Evolutionary conservation across 805 yeast genomes (phyloP), one percentile per base, ranked within the genome.

Genomic region (Danielozyma ontarioensis): DNA sequence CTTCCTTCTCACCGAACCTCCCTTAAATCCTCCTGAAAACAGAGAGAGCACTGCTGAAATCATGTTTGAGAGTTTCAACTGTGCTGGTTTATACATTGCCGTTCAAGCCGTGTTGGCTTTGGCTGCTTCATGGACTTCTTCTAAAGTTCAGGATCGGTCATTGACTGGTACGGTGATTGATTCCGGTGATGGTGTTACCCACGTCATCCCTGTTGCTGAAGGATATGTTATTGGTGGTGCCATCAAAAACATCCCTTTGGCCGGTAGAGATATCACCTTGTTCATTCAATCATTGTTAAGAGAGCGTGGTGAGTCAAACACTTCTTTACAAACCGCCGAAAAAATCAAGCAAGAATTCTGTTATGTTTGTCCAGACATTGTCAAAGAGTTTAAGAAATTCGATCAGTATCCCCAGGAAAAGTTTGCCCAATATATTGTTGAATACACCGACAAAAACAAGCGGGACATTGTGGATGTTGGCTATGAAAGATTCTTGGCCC

Each of bases 111-210:
- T 93, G 25, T 71, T 93, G 43, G 99, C 99, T 1, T 72, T 93
- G 48, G 99, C 99, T 5, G 98, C 98, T 1, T 87, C 96, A 5
- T 93, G 99, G 99, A 90, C 98, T 4, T 85, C 96, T 11, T 79
- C 95, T 13, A 93, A 93, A 57, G 97, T 88, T 19, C 81, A 80
- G 40, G 98, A 90, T 54, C 79, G 97, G 61, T 87, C 97, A 1
- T 71, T 93, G 48, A 93, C 98, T 5, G 99, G 99, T 61, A 93
- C 97, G 0, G 99, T 93, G 45, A 90, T 93, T 50, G 98, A 93
- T 57, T 82, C 94, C 2, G 98, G 98, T 67, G 98, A 90, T 55
- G 98, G 98, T 72, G 98, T 93, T 3, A 93, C 98, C 10, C 99
- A 93, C 59, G 97, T 93, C 29, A 93, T 93, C 42, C 97, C 99